Evolutionary conservation across 108 stramenopile species (phyloP), one percentile per base, ranked within the genome.

Genomic region (Skeletonema grethae): DNA sequence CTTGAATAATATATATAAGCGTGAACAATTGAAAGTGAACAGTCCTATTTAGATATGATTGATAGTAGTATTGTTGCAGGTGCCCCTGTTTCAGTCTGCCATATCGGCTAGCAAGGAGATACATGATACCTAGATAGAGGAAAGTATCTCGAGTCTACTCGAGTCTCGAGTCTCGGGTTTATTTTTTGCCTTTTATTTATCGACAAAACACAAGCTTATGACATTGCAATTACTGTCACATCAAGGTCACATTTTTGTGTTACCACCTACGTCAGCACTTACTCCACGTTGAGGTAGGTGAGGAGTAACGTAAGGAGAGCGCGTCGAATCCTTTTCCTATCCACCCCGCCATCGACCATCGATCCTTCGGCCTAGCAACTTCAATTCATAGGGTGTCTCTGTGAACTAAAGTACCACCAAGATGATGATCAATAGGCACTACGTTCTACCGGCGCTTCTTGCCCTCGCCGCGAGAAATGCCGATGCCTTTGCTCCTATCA

Each of bases 391-490:
- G 50, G 50, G 50, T 53, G 50, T 53, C 50, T 53, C 18, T 18
- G 46, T 48, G 22, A 53, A 53, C 22, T 7, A 22, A 11, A 38
- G 36, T 38, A 53, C 50, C 50, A 53, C 22, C 50, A 69, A 43
- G 34, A 81, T 81, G 80, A 57, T 70, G 73, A 70, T 75, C 73
- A 36, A 74, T 62, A 73, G 80, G 73, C 73, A 63, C 63, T 53
- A 83, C 29, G 80, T 78, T 55, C 53, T 86, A 38, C 75, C 79
- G 73, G 79, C 82, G 34, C 73, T 83, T 48, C 50, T 79, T 29
- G 82, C 85, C 46, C 79, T 86, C 20, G 75, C 79, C 22, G 65
- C 57, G n/a, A 61, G 70, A 11, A 48, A 85, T 60, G 82, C 72
- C 18, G 58, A 71, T 22, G 85, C 82, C 5, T 86, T 86, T 63